phyloP scores from a whole-genome alignment of 139 green algal genomes.

The Auxenochlorella protothecoides region DNA sequence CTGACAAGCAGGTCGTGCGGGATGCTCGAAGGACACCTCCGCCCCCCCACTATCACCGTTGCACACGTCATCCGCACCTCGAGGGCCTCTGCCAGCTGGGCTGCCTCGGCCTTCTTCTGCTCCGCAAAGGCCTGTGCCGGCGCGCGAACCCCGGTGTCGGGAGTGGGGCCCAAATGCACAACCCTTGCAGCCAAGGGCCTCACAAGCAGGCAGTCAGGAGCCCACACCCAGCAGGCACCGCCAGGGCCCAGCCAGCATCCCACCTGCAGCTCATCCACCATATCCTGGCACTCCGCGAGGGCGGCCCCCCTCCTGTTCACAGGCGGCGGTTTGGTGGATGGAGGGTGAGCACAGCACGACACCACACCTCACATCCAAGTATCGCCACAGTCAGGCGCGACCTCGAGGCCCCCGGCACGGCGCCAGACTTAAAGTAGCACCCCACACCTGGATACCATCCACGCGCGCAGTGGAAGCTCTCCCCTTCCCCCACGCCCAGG shows the following conservation, averaged over 20 bases:
- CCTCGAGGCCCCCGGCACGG: too few species aligned
- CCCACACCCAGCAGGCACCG: neutral
- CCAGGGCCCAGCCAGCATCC: neutral
- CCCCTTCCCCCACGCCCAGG: too few species aligned
- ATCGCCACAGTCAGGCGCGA: too few species aligned
- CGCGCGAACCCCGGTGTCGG: too few species aligned
- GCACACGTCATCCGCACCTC: neutral
- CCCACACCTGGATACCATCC: too few species aligned
- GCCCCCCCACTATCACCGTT: neutral
- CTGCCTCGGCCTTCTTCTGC: constrained; percentile 6
- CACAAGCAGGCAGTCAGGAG: neutral
- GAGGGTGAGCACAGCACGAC: neutral
- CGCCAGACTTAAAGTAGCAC: too few species aligned
- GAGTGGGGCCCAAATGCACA: too few species aligned
- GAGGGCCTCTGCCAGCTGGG: neutral
- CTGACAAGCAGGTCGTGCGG: too few species aligned
- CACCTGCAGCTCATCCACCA: constrained; percentile 19
- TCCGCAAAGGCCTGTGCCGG: constrained; percentile 8
- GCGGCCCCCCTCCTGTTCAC: constrained; percentile 4
- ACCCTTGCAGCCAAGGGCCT: neutral
- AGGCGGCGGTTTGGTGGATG: neutral
- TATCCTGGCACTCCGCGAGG: constrained; percentile 13
- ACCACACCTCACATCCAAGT: neutral
- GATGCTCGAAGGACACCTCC: neutral
- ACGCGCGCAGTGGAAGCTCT: too few species aligned